These are phyloP conservation scores for Candida tunisiensis DNA, from an alignment of 1,139 yeast genomes.

Conservation along the genomic window DNA sequence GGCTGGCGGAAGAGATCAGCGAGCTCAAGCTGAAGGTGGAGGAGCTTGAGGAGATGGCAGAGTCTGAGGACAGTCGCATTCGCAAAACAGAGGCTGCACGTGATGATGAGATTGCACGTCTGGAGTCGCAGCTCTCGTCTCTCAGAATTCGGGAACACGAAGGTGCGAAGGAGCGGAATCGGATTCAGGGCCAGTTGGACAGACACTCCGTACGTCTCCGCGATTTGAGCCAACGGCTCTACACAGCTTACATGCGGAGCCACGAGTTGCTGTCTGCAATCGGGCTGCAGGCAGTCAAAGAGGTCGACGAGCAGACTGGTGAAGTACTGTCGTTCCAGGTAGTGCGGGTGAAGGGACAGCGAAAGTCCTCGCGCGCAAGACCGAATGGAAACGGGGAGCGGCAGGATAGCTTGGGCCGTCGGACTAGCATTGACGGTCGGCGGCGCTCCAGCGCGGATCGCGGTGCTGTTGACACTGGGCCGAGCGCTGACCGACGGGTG, in stretches of 20 bases:
- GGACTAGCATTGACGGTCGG: too few species aligned
- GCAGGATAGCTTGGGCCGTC: too few species aligned
- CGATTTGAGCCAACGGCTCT: constrained; percentile 22
- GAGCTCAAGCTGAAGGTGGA: constrained; percentile 15
- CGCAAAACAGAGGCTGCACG: constrained; percentile 1
- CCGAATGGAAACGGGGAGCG: constrained; percentile 5
- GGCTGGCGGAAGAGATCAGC: constrained; percentile 5
- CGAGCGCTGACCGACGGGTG: background rate
- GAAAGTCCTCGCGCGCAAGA: constrained; percentile 3
- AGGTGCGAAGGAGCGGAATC: constrained; percentile 1
- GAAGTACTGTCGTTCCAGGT: constrained; percentile 12
- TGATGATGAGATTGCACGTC: background rate
- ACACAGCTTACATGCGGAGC: constrained; percentile 25
- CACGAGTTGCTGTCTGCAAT: constrained; percentile 56
- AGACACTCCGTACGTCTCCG: constrained; percentile 9
- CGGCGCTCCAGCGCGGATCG: too few species aligned
- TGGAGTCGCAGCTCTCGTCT: background rate
- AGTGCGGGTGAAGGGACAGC: constrained; percentile 17
- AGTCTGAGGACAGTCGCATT: background rate
- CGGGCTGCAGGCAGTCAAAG: constrained; percentile 36
- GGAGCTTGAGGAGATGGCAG: constrained; percentile 12
- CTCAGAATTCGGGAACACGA: constrained; percentile 2
- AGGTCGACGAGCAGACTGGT: constrained; percentile 11
- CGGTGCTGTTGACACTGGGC: background rate
- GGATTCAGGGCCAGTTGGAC: constrained; percentile 1